Conservation (phyloP, 495 filamentous ascomycete genomes). For the Xylaria curta region DNA sequence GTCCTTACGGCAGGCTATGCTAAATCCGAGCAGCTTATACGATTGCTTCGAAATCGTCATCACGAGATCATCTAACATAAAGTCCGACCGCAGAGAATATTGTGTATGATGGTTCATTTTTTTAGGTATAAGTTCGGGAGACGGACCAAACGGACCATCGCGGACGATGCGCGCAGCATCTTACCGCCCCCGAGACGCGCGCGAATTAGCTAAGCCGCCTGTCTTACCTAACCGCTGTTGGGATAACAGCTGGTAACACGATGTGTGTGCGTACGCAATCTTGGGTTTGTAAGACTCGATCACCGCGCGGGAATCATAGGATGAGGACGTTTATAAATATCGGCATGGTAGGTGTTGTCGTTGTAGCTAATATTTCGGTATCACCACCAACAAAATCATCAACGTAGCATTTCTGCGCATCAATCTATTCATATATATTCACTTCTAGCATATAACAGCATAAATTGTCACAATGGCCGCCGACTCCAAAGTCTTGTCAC, state of each 20-base stretch:
- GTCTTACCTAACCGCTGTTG: neutral
- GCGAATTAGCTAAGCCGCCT: constrained; percentile 17
- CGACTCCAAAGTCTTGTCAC: constrained; percentile 34
- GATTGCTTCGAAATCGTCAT: neutral
- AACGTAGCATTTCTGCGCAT: neutral
- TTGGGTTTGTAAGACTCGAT: neutral
- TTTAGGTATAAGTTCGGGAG: neutral
- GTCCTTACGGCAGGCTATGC: neutral
- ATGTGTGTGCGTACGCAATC: neutral
- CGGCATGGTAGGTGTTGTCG: neutral
- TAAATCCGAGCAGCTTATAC: neutral
- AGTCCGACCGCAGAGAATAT: neutral
- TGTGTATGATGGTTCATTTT: neutral
- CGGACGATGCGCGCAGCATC: neutral
- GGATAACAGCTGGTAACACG: neutral
- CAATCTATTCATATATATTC: neutral
- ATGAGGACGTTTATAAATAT: neutral
- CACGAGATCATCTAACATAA: neutral
- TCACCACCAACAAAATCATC: neutral
- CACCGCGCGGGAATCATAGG: neutral
- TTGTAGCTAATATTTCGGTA: neutral
- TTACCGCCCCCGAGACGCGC: constrained; percentile 7
- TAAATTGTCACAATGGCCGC: constrained; percentile 25
- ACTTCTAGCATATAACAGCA: neutral
- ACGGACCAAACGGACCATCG: constrained; percentile 2